Evolutionary conservation across 768 basidiomycete species (phyloP), one percentile per base, ranked within the genome.

Genomic region (Paxillus involutus): DNA sequence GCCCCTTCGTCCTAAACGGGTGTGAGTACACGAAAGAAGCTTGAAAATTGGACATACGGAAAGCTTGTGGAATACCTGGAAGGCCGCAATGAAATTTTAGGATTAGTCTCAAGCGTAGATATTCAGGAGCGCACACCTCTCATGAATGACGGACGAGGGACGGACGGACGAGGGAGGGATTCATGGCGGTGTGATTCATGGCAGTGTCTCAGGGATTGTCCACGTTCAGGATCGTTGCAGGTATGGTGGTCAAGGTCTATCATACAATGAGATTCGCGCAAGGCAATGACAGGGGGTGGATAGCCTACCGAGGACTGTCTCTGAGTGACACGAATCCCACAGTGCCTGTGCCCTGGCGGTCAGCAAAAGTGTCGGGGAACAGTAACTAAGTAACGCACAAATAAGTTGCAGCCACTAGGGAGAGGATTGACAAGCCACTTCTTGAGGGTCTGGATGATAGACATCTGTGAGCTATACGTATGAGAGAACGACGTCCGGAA

Each of bases 401-500:
- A 69, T 35, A 69, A 30, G 51, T 57, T 64, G 49, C 64, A 63
- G 3, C 64, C 69, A n/a, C 0, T 29, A n/a, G 67, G 66, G 29
- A 69, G 62, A 37, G 64, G 62, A 6, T 60, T n/a, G 12, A 69
- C 58, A 13, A 69, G 50, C 53, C 54, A 56, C 45, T 55, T 56
- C 47, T 54, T 69, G 4, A 69, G 59, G 16, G 53, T 59, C 67
- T 69, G 32, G 10, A 36, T 42, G 39, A 4, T 11, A 24, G 10
- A 8, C 3, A 43, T 13, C 32, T 14, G 10, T 55, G 33, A 58
- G 40, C 12, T 11, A 5, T 75, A 0, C 73, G 70, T 57, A 74
- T 73, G 49, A 75, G 74, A 10, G 75, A 62, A 4, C 71, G 67
- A 63, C 69, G 17, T 1, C n/a, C 14, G 14, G 14, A 11, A 32